Conservation (phyloP, 345 rosid species). For the Rhodamnia rubescens region DNA sequence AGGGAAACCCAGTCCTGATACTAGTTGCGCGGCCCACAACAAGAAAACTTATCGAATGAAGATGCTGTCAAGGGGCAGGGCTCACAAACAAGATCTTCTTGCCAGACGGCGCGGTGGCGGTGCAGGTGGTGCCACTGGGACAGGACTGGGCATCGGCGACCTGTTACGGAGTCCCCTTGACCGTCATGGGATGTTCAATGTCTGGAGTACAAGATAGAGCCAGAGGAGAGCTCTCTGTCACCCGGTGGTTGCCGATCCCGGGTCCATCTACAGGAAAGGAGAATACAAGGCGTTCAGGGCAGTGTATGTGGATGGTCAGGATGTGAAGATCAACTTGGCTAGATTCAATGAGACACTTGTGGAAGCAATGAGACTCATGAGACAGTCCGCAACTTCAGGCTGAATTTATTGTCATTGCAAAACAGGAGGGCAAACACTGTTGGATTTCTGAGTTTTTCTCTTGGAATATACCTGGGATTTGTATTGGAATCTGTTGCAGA, state of each 20-base stretch:
- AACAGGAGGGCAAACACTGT: background rate
- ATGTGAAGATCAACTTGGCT: background rate
- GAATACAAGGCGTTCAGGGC: background rate
- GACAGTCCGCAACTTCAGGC: background rate
- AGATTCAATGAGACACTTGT: background rate
- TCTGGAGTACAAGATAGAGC: background rate
- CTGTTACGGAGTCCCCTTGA: background rate
- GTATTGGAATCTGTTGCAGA: background rate
- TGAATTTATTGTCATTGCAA: background rate
- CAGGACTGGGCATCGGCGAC: background rate
- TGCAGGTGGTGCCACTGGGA: background rate
- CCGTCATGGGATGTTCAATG: background rate
- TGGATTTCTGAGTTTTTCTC: background rate
- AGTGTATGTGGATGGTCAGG: background rate
- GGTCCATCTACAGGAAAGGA: background rate
- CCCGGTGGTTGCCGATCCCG: background rate
- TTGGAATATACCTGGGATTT: background rate
- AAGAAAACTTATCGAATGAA: background rate
- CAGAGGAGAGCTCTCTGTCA: background rate
- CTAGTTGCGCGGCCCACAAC: background rate
- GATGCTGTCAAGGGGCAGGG: background rate
- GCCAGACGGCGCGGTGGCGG: background rate
- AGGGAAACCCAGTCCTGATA: background rate
- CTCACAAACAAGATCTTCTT: background rate
- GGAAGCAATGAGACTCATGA: background rate